Evolutionary conservation across 805 yeast species (phyloP), one percentile per base, ranked within the genome.

Genomic region (Saccharomycopsis fibuligera): DNA sequence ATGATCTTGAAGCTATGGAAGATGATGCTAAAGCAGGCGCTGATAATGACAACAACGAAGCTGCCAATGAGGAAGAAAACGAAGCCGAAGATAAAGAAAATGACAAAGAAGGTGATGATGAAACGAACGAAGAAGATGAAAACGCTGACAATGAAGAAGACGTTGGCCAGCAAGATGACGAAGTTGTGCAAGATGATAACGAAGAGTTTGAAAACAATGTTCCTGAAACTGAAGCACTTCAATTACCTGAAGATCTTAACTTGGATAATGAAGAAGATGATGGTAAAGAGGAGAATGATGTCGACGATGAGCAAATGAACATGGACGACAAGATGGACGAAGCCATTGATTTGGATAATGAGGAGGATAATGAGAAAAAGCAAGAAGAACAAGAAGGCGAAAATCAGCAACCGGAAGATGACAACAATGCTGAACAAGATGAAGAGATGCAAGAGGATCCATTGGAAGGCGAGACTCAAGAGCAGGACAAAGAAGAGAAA

Each of bases 221-320:
- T 41, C 91, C 90, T 17, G 96, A 93, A 61, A 71, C 80, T 4
- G 98, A 93, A 51, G 81, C 90, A 2, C 69, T 91, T 55, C 96
- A 93, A 21, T 70, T 91, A 25, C 97, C 98, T 0, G 98, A 93
- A 14, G 96, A 90, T 58, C 77, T 91, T 73, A 81, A 91, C 57
- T 69, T 91, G 27, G 98, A 91, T 60, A 81, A 81, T n/a, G 95
- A 78, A 22, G 82, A 74, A 4, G 90, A 81, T 9, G 90, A 81
- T 9, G 78, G 70, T 1, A 75, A 67, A 1, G 74, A 65, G 4
- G 60, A 59, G 44, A 64, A 65, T 50, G 62, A 63, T 50, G 65
- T 58, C 41, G 59, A 58, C 50, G 60, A 57, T 24, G 60, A 61
- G 51, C 62, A 51, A 41, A 55, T 39, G 55, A 31, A 51, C 41